Conservation (phyloP, 805 yeast genomes). For the Candida insectorum region DNA sequence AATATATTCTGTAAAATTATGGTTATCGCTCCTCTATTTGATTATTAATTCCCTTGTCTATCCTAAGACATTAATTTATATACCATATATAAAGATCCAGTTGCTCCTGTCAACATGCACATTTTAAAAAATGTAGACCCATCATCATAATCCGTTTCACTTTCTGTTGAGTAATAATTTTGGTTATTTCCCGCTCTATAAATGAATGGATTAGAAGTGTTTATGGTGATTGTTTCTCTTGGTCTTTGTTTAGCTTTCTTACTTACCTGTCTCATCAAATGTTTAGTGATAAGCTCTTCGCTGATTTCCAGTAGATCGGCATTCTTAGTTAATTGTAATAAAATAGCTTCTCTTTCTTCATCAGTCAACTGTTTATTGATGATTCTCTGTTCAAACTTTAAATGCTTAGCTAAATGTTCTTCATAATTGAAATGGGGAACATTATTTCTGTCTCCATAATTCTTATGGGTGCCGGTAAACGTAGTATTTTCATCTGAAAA, state of each 20-base stretch:
- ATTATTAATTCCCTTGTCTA: too few species aligned
- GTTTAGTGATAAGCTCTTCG: slow-evolving; percentile 41
- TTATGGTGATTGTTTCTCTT: slow-evolving; percentile 8
- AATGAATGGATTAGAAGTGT: slow-evolving; percentile 26
- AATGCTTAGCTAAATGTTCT: slow-evolving; percentile 49
- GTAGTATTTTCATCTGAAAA: slow-evolving; percentile 15
- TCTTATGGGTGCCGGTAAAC: slow-evolving; percentile 34
- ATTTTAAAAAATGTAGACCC: slow-evolving; percentile 19
- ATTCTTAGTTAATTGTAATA: slow-evolving; percentile 30
- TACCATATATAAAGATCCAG: slow-evolving; percentile 24
- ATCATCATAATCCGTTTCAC: slow-evolving; percentile 14
- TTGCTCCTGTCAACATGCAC: slow-evolving; percentile 29
- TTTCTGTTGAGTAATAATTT: slow-evolving; percentile 5
- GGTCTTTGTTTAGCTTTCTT: slow-evolving; percentile 9
- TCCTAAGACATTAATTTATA: slow-evolving; percentile 18
- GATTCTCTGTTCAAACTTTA: slow-evolving; percentile 45
- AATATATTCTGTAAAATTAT: slow-evolving; percentile 1
- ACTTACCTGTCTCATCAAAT: slow-evolving; percentile 37
- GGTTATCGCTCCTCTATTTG: too few species aligned
- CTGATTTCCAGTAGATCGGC: slow-evolving; percentile 22
- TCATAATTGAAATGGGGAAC: slow-evolving; percentile 63
- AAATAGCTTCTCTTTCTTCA: slow-evolving; percentile 28
- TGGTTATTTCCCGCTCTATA: slow-evolving; percentile 17
- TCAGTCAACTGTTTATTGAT: slow-evolving; percentile 28
- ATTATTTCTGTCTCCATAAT: slow-evolving; percentile 44